Evolutionary conservation across 495 filamentous ascomycete species (phyloP).

Genomic region (Sabuloglossum arenarium): DNA sequence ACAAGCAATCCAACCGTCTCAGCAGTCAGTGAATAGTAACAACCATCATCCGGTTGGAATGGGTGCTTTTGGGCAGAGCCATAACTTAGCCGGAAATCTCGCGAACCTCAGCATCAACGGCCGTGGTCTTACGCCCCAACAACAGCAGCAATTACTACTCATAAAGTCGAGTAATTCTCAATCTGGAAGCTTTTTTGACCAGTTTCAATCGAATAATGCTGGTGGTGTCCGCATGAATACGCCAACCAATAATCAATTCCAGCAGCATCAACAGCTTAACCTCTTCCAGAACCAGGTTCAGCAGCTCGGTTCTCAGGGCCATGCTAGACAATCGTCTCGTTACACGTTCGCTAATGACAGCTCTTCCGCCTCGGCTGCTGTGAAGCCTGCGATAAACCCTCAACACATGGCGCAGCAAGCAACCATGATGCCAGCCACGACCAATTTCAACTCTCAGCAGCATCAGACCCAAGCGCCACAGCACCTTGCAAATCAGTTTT

Average conservation of each 20-base stretch:
- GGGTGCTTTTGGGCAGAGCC: constrained; percentile 26
- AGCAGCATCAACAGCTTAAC: constrained; percentile 23
- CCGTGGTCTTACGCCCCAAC: constrained; percentile 57
- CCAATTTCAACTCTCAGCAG: constrained; percentile 25
- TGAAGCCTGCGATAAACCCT: constrained; percentile 67
- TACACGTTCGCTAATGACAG: constrained; percentile 75
- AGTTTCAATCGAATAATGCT: constrained; percentile 17
- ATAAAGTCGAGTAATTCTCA: constrained; percentile 42
- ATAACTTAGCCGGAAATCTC: constrained; percentile 27
- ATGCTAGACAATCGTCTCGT: constrained; percentile 67
- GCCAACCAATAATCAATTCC: constrained; percentile 11
- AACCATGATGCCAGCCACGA: constrained; percentile 55
- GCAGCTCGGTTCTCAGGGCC: constrained; percentile 40
- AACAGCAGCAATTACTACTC: constrained; percentile 51
- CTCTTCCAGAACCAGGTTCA: constrained; percentile 40
- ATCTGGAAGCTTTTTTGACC: constrained; percentile 28
- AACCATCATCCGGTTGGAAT: constrained; percentile 13
- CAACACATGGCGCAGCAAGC: constrained; percentile 79
- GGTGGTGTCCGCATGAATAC: constrained; percentile 1
- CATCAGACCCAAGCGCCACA: constrained; percentile 28
- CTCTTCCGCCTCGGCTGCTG: constrained; percentile 35
- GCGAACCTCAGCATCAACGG: constrained; percentile 30
- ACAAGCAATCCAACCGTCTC: constrained; percentile 49
- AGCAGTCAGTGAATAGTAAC: constrained; percentile 26
- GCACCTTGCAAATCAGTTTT: constrained; percentile 36